Percentiles rank a stretch among this genome's conserved stretches.
These are phyloP conservation scores for Schwanniomyces pseudopolymorphus DNA, from an alignment of 805 yeast species.

Conservation along the genomic window DNA sequence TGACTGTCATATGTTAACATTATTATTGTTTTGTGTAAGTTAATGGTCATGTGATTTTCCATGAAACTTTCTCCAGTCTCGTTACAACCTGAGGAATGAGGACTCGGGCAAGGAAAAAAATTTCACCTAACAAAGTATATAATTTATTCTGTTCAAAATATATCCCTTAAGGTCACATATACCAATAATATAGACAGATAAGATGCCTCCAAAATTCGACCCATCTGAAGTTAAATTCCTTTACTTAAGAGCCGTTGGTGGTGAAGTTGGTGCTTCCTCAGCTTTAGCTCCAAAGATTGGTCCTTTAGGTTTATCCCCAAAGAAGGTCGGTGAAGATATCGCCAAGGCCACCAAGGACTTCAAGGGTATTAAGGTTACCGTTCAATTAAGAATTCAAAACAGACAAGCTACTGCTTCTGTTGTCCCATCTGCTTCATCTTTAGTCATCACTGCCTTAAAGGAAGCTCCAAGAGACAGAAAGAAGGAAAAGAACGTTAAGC, in stretches of 20 bases:
- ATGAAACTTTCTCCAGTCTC: background rate
- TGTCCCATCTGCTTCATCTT: slow-evolving; percentile 98
- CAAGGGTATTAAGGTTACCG: slow-evolving; percentile 99
- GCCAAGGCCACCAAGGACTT: slow-evolving; percentile 99
- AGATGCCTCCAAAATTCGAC: slow-evolving; percentile 98
- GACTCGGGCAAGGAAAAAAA: background rate
- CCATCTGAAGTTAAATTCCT: slow-evolving; percentile 97
- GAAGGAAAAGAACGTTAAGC: slow-evolving; percentile 99
- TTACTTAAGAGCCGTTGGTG: slow-evolving; percentile 99
- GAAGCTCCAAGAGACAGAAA: slow-evolving; percentile 99
- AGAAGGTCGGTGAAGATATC: slow-evolving; percentile 99
- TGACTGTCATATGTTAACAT: background rate
- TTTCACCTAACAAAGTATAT: slow-evolving; percentile 8
- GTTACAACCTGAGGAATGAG: background rate
- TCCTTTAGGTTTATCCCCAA: slow-evolving; percentile 99
- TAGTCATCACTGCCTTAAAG: slow-evolving; percentile 98
- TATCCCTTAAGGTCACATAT: slow-evolving; percentile 7
- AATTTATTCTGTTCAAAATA: slow-evolving; percentile 4
- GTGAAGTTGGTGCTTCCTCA: slow-evolving; percentile 99
- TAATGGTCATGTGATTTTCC: background rate
- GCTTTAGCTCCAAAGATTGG: slow-evolving; percentile 99
- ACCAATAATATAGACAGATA: slow-evolving; percentile 16
- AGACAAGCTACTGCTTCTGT: slow-evolving; percentile 99
- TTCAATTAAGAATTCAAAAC: slow-evolving; percentile 98
- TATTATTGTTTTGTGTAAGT: background rate